These are phyloP conservation scores for Panicum hallii DNA, from an alignment of 202 grass and related monocot genomes.

Conservation along the genomic window DNA sequence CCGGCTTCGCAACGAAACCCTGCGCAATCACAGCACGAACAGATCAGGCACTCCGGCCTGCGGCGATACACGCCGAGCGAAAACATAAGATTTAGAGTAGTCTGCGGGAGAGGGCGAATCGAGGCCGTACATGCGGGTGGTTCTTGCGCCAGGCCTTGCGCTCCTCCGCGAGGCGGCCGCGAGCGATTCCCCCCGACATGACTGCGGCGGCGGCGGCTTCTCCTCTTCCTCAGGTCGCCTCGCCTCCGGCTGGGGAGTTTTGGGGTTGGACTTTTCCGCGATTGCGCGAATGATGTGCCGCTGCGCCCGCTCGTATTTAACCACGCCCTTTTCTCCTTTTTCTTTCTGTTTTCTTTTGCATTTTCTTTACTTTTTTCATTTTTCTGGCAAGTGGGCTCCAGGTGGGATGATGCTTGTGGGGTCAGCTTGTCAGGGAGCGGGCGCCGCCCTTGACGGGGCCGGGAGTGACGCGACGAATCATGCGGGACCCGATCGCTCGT, in stretches of 20 bases:
- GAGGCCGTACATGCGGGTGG: conserved; percentile 72
- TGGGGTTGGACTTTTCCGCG: background rate
- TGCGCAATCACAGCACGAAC: conserved; percentile 13
- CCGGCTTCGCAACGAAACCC: conserved; percentile 92
- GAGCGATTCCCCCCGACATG: conserved; percentile 85
- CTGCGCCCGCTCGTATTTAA: conserved; percentile 30
- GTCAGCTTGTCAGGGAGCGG: background rate
- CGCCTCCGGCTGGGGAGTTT: background rate
- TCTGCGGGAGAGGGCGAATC: background rate
- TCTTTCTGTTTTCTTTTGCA: background rate
- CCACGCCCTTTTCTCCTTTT: background rate
- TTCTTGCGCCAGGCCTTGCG: conserved; percentile 91
- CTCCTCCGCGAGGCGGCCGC: conserved; percentile 89
- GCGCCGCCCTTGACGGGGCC: background rate
- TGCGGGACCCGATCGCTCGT: background rate
- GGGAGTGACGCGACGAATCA: too few species aligned
- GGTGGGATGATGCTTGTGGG: background rate
- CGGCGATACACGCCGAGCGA: background rate
- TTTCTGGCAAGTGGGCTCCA: background rate
- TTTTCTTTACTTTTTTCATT: background rate
- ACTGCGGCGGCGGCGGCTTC: background rate
- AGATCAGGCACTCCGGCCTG: conserved; percentile 37
- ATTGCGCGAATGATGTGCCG: conserved; percentile 1
- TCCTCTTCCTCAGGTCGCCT: conserved; percentile 8
- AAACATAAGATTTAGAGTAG: background rate